A percentile compares a stretch with the other conserved stretches of the same genome.
These are phyloP conservation scores for Zychaea mexicana DNA, from an alignment of 371 early-diverging fungal genomes.

Conservation along the genomic window DNA sequence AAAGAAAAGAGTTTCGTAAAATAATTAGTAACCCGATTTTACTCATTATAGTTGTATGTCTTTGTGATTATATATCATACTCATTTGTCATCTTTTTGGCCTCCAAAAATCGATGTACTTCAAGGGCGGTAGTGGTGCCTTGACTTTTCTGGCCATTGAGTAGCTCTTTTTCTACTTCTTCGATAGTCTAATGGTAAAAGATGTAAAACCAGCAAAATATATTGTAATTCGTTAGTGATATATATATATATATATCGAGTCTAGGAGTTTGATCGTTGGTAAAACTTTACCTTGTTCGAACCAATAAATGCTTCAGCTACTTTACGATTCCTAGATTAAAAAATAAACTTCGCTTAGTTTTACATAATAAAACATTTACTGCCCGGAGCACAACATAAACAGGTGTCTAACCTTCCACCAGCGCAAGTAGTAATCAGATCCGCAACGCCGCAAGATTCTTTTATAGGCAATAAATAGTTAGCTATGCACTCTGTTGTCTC, in stretches of 20 bases:
- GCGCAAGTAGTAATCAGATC: conserved; percentile 92
- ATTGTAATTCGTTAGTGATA: too few relatives aligned
- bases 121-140: conserved; percentile 93
- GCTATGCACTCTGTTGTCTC: not conserved
- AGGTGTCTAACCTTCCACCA: conserved; percentile 71
- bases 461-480: not conserved
- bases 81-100: conserved; percentile 56
- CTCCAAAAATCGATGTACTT: conserved; percentile 81
- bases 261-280: too few relatives aligned
- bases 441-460: conserved; percentile 78
- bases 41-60: too few relatives aligned
- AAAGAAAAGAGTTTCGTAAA: not conserved
- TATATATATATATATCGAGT: too few relatives aligned
- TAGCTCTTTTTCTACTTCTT: conserved; percentile 83
- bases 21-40: not conserved
- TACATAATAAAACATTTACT: not conserved
- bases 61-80: not conserved
- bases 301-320: conserved; percentile 85
- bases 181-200: conserved; percentile 63
- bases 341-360: not conserved
- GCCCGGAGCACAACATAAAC: not conserved
- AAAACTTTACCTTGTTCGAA: conserved; percentile 62
- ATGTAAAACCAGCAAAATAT: too few relatives aligned
- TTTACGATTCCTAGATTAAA: conserved; percentile 83
- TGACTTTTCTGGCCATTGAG: conserved; percentile 97